These are phyloP conservation scores for Colletotrichum scovillei DNA, from an alignment of 2,329 filamentous ascomycete species.

Conservation along the genomic window DNA sequence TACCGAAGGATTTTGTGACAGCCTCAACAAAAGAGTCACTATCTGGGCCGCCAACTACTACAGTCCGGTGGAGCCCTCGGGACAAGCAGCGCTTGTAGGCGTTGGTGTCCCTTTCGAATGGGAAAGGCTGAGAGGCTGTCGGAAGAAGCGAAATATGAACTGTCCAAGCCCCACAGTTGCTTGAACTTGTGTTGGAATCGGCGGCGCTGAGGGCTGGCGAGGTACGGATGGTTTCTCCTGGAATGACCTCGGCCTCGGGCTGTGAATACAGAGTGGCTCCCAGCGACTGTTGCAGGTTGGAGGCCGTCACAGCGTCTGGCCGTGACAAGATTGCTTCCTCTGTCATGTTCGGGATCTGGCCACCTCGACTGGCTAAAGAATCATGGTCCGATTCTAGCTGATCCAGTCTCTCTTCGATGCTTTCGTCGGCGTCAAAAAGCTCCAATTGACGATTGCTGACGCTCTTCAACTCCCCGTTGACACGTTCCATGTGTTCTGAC, in stretches of 20 bases:
- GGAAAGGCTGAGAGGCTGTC: constrained; percentile 64
- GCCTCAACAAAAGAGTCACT: constrained; percentile 61
- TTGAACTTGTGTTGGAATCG: neutral
- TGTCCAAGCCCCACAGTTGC: constrained; percentile 59
- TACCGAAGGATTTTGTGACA: constrained; percentile 60
- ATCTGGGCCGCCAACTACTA: constrained; percentile 62
- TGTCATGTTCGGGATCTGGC: constrained; percentile 17
- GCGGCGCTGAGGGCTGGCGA: constrained; percentile 9
- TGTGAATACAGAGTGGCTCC: neutral
- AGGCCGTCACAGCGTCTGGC: neutral
- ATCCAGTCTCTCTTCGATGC: constrained; percentile 66
- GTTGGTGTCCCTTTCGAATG: constrained; percentile 71
- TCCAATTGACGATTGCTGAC: constrained; percentile 62
- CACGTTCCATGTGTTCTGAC: constrained; percentile 52
- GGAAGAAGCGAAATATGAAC: constrained; percentile 71
- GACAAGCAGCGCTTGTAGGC: constrained; percentile 72
- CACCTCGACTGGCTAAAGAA: constrained; percentile 1
- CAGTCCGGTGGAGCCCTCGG: constrained; percentile 68
- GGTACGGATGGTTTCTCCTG: neutral
- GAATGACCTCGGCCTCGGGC: neutral
- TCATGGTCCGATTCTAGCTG: constrained; percentile 54
- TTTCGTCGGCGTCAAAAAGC: constrained; percentile 60
- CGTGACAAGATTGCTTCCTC: neutral
- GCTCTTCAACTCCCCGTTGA: constrained; percentile 56
- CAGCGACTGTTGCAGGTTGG: constrained; percentile 1